phyloP scores from a whole-genome alignment of 768 basidiomycete species.

The Mycena venus region DNA sequence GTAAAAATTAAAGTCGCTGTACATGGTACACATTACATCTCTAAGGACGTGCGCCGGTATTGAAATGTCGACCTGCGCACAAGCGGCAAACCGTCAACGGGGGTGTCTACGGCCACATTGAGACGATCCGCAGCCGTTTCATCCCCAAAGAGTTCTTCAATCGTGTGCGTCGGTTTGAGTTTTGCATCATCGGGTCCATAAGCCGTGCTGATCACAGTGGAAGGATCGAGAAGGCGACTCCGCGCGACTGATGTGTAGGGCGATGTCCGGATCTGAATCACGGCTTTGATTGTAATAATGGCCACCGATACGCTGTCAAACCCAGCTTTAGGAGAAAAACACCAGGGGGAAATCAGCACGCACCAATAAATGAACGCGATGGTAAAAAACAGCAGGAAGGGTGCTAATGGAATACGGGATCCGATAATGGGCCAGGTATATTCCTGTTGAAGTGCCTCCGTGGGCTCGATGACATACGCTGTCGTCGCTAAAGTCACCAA shows the following conservation, averaged over 20 bases:
- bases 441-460: not conserved
- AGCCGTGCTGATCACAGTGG: slow-evolving; percentile 2
- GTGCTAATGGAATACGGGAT: not conserved
- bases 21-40: too few species aligned
- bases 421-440: not conserved
- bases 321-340: too few species aligned
- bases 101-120: not conserved
- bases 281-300: not conserved
- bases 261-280: not conserved
- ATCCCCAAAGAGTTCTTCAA: not conserved
- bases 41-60: too few species aligned
- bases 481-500: slow-evolving; percentile 5
- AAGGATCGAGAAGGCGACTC: slow-evolving; percentile 7
- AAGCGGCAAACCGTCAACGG: not conserved
- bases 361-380: not conserved
- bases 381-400: not conserved
- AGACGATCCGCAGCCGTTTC: slow-evolving; percentile 8
- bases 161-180: not conserved
- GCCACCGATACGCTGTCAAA: not conserved
- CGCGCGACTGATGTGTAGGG: not conserved
- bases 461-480: not conserved
- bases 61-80: too few species aligned
- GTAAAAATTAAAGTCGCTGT: too few species aligned
- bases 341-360: not conserved
- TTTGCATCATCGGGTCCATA: slow-evolving; percentile 5